A percentile compares a stretch with the other conserved stretches of the same genome.
Conservation (phyloP, 78 protist genomes). For the Chrysochromulina tobinii region DNA sequence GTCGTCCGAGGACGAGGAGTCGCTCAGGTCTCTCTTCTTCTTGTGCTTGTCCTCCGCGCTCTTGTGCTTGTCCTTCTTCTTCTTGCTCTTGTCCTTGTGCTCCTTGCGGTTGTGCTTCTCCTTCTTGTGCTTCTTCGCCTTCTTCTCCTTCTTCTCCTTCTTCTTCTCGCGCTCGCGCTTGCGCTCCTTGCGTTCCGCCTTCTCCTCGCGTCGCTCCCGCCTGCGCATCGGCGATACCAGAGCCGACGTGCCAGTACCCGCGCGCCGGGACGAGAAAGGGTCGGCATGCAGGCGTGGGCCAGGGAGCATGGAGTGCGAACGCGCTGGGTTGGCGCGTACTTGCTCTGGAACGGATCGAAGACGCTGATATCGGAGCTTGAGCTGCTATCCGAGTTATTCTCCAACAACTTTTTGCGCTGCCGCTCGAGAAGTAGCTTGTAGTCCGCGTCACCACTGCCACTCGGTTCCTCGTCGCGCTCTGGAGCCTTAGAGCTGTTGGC, state of each 20-base stretch:
- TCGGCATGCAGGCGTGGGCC: no score
- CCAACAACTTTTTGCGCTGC: neutral
- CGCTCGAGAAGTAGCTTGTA: neutral
- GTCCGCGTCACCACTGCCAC: neutral
- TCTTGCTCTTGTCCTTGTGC: neutral
- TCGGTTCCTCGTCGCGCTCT: neutral
- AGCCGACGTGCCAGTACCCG: no score
- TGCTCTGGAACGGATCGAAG: neutral
- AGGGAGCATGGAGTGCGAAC: no score
- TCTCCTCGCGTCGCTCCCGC: neutral
- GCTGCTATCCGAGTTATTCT: neutral
- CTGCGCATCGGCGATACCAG: no score
- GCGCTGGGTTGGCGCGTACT: no score
- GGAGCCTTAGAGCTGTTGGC: neutral
- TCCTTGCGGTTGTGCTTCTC: neutral
- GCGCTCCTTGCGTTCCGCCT: neutral
- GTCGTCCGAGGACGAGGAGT: no score
- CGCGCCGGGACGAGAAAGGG: no score
- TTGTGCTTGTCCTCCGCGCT: no score
- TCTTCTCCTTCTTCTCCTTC: neutral
- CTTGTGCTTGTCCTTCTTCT: no score
- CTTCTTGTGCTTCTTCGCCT: neutral
- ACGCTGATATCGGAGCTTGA: neutral
- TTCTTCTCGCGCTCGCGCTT: neutral
- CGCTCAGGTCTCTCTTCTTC: no score